A percentile compares a stretch with the other conserved stretches of the same genome.
Conservation (phyloP, 176 grass and related monocot species). For the Carex kokanica region DNA sequence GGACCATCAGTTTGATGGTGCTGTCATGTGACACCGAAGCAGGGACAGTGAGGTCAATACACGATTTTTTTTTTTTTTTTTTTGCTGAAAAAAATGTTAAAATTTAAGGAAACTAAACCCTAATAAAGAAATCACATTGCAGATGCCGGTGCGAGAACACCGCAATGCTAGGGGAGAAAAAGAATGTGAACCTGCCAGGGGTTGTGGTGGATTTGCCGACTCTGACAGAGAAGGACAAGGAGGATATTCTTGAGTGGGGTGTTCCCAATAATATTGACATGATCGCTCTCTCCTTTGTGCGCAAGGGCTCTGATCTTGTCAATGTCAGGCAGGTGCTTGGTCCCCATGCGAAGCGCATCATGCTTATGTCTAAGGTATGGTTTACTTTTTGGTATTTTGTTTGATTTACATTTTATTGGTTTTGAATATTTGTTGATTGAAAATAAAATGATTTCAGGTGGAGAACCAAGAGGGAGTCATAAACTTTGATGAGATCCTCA, state of each 20-base stretch:
- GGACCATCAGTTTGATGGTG: conserved; percentile 62
- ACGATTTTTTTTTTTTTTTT: neutral
- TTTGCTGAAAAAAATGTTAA: neutral
- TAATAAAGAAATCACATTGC: neutral
- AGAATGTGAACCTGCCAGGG: conserved; percentile 86
- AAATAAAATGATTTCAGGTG: conserved; percentile 35
- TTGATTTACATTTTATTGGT: neutral
- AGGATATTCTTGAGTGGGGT: conserved; percentile 78
- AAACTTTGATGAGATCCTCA: conserved; percentile 81
- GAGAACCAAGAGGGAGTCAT: conserved; percentile 87
- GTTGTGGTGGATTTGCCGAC: conserved; percentile 83
- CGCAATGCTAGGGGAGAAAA: conserved; percentile 71
- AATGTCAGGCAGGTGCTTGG: conserved; percentile 63
- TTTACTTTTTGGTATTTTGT: neutral
- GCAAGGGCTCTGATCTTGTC: conserved; percentile 72
- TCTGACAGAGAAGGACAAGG: conserved; percentile 75
- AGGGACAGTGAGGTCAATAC: conserved; percentile 40
- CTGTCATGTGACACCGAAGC: conserved; percentile 49
- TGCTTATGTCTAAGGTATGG: conserved; percentile 71
- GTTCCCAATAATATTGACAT: conserved; percentile 86
- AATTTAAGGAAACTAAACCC: neutral
- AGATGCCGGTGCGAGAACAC: conserved; percentile 66
- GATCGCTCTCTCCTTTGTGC: conserved; percentile 80
- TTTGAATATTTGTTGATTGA: neutral
- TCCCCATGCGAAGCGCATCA: conserved; percentile 68